Evolutionary conservation across 805 yeast species (phyloP), one percentile per base, ranked within the genome.

Genomic region (Diddensiella santjacobensis): DNA sequence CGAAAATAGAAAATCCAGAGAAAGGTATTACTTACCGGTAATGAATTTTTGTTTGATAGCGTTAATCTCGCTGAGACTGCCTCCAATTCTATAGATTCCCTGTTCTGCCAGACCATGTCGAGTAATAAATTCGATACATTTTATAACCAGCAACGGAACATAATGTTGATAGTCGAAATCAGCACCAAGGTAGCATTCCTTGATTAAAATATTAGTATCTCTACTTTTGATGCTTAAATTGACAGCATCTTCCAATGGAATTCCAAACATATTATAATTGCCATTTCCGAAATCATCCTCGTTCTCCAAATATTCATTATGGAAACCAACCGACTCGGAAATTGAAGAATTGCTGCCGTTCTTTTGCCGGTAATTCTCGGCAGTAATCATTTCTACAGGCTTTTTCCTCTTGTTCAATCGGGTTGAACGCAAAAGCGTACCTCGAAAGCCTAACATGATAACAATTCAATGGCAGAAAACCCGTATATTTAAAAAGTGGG

Each of bases 31-130:
- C 48, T 44, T 40, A 45, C 53, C 54, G n/a, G 29, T 38, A 2
- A 49, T 47, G 44, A 64, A 53, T 17, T 49, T 51, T 18, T 51
- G 45, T 31, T 53, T 48, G 6, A 64, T 49, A 2, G 49, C 45
- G 33, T 55, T 53, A 18, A 64, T 52, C 5, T 55, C 57, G 8
- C 50, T 44, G 2, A 51, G 51, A 22, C 63, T 45, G 11, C 67
- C 67, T 26, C 63, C 54, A 13, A 63, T 44, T 39, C 68, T 47
- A 48, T 63, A 64, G 1, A 64, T 37, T 2, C 68, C 68, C 38
- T 64, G 64, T 46, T 64, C 68, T 11, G 50, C 36, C 10, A 64
- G 40, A 2, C 63, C 65, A 29, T 60, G 40, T 22, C 46, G 37
- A 42, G 52, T 45, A 18, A 64, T 42, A 44, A 50, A 59, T 18